These are phyloP conservation scores for Solanum hybrid DNA, from an alignment of 305 asterid genomes.

Conservation along the genomic window DNA sequence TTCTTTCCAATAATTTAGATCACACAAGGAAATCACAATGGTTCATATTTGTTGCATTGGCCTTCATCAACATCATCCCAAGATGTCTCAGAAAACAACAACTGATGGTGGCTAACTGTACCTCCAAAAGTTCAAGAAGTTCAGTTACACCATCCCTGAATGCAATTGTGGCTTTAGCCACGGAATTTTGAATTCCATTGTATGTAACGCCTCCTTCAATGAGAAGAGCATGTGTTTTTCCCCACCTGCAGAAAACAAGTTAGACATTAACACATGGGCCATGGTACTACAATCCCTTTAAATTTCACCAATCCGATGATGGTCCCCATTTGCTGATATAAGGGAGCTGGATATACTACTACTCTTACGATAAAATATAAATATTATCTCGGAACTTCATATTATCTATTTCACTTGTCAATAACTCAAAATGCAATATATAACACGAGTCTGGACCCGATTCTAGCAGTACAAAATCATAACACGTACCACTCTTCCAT, in stretches of 20 bases:
- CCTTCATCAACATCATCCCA: background rate
- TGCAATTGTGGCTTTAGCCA: slow-evolving; percentile 54
- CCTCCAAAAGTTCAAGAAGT: slow-evolving; percentile 86
- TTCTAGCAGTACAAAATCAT: slow-evolving; percentile 2
- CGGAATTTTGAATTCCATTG: slow-evolving; percentile 62
- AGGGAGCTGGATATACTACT: background rate
- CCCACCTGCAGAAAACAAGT: slow-evolving; percentile 59
- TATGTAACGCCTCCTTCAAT: slow-evolving; percentile 75
- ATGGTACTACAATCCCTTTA: background rate
- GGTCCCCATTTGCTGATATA: background rate
- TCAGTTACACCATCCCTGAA: slow-evolving; percentile 83
- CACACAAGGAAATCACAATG: background rate
- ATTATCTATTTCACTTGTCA: background rate
- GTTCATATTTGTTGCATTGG: background rate
- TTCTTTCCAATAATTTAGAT: background rate
- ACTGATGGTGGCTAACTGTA: slow-evolving; percentile 3
- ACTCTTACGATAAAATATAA: background rate
- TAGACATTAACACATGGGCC: background rate
- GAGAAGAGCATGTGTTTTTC: slow-evolving; percentile 77
- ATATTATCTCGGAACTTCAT: background rate
- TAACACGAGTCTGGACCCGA: background rate
- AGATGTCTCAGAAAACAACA: background rate
- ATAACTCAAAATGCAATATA: background rate
- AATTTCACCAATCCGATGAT: background rate
- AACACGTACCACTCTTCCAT: slow-evolving; percentile 85